Conservation (phyloP, 2,329 filamentous ascomycete genomes). For the Remersonia thermophila region DNA sequence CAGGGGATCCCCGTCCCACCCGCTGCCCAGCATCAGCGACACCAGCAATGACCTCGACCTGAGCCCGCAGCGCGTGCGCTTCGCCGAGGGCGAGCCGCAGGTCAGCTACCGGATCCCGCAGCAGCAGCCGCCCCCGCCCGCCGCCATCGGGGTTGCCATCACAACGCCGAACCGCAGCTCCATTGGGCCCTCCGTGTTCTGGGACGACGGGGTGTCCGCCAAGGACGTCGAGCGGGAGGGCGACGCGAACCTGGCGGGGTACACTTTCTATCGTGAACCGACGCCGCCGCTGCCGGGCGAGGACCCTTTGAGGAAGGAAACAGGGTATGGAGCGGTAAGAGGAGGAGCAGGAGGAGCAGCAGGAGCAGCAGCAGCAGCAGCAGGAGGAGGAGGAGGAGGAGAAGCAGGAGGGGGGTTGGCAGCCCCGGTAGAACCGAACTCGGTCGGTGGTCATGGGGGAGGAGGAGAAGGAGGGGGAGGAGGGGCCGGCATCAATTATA, state of each 20-base stretch:
- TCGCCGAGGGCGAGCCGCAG: slow-evolving; percentile 12
- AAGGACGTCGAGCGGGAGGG: slow-evolving; percentile 1
- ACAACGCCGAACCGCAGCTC: not conserved
- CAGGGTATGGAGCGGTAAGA: slow-evolving; percentile 16
- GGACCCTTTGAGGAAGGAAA: not conserved
- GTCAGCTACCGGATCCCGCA: slow-evolving; percentile 3
- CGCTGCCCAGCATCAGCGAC: not conserved
- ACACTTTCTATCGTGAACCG: slow-evolving; percentile 29
- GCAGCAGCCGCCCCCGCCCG: not conserved
- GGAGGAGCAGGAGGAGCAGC: slow-evolving; percentile 14
- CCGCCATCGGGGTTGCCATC: not conserved
- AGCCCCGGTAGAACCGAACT: too few relatives aligned
- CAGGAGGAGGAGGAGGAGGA: too few relatives aligned
- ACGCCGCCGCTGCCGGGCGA: slow-evolving; percentile 12
- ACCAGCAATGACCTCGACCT: not conserved
- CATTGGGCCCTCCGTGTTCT: slow-evolving; percentile 18
- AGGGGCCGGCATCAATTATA: too few relatives aligned
- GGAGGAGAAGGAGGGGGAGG: slow-evolving; percentile 3
- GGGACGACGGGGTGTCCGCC: slow-evolving; percentile 10
- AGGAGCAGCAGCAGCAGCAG: slow-evolving; percentile 8
- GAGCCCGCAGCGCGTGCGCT: slow-evolving; percentile 11
- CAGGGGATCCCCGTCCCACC: slow-evolving; percentile 11
- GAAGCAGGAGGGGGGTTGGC: too few relatives aligned
- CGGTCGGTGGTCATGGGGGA: too few relatives aligned
- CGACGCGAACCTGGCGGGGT: slow-evolving; percentile 18